A percentile compares a stretch with the other conserved stretches of the same genome.
Evolutionary conservation across 768 basidiomycete genomes (phyloP).

Genomic region (Mrakia blollopis): DNA sequence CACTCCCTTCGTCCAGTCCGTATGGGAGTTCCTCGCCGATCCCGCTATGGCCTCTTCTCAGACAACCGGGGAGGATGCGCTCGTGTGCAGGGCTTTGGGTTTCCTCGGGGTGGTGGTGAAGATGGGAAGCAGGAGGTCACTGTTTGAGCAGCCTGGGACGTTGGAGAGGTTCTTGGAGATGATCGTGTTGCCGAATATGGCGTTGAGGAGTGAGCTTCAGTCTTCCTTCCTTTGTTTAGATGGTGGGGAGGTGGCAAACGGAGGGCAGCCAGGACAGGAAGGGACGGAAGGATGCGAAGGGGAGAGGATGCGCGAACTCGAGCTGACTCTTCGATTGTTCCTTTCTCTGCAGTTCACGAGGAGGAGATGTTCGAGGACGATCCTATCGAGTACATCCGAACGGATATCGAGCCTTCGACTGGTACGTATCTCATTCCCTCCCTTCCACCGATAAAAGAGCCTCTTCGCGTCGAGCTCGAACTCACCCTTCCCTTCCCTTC

Average conservation of each 20-base stretch:
- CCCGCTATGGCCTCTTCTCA: slow-evolving; percentile 45
- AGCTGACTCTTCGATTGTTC: not conserved
- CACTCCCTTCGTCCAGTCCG: slow-evolving; percentile 64
- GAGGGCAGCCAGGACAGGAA: not conserved
- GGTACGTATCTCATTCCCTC: slow-evolving; percentile 44
- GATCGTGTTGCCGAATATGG: slow-evolving; percentile 90
- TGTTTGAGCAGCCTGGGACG: slow-evolving; percentile 72
- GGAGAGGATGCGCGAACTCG: too few species aligned
- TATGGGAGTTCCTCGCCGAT: slow-evolving; percentile 82
- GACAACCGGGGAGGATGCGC: slow-evolving; percentile 42
- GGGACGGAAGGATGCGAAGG: not conserved
- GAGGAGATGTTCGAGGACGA: slow-evolving; percentile 96
- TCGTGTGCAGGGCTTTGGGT: slow-evolving; percentile 82
- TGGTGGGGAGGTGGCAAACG: not conserved
- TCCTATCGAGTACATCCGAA: slow-evolving; percentile 86
- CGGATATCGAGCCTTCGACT: slow-evolving; percentile 66
- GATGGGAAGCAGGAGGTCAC: slow-evolving; percentile 68
- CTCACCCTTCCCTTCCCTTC: slow-evolving; percentile 50
- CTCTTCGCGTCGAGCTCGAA: not conserved
- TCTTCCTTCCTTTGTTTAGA: slow-evolving; percentile 8
- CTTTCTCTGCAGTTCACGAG: slow-evolving; percentile 59
- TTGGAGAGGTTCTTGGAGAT: slow-evolving; percentile 78
- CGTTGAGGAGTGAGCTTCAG: slow-evolving; percentile 55
- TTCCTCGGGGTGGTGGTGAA: slow-evolving; percentile 92
- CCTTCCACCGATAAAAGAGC: not conserved